phyloP scores from a whole-genome alignment of 2,329 filamentous ascomycete genomes.

The Ascochyta clinopodiicola region DNA sequence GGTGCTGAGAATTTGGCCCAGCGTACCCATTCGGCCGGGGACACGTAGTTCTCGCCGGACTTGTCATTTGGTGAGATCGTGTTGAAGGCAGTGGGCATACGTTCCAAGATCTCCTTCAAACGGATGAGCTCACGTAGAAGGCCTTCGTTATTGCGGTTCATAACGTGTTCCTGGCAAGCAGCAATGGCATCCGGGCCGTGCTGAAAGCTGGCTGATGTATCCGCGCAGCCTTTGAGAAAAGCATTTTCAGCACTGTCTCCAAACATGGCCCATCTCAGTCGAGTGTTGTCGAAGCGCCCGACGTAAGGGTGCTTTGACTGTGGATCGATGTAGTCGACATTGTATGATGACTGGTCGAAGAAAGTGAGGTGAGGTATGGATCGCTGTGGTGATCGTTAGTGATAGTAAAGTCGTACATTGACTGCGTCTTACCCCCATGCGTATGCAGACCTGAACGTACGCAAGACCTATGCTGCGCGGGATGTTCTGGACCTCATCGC shows the following conservation, averaged over 20 bases:
- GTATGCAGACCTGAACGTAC: slow-evolving; percentile 60
- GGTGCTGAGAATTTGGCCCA: slow-evolving; percentile 38
- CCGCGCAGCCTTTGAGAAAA: slow-evolving; percentile 36
- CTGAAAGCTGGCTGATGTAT: slow-evolving; percentile 35
- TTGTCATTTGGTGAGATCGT: slow-evolving; percentile 31
- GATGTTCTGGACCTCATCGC: slow-evolving; percentile 59
- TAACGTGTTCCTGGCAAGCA: slow-evolving; percentile 35
- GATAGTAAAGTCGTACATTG: too few species aligned
- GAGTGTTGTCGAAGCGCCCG: slow-evolving; percentile 34
- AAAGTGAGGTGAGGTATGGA: slow-evolving; percentile 62
- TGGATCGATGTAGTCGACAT: slow-evolving; percentile 58
- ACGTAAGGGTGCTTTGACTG: slow-evolving; percentile 58
- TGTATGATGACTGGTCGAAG: slow-evolving; percentile 62
- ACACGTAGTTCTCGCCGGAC: slow-evolving; percentile 35
- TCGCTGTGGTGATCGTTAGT: slow-evolving; percentile 27
- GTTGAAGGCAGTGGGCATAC: slow-evolving; percentile 35
- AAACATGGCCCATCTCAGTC: slow-evolving; percentile 34
- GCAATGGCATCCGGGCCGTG: slow-evolving; percentile 36
- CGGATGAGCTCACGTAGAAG: slow-evolving; percentile 32
- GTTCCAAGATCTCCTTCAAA: slow-evolving; percentile 34
- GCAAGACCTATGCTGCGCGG: slow-evolving; percentile 59
- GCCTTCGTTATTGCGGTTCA: slow-evolving; percentile 33
- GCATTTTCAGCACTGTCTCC: slow-evolving; percentile 34
- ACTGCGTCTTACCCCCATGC: slow-evolving; percentile 51
- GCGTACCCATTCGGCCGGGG: slow-evolving; percentile 33